phyloP scores from a whole-genome alignment of 1,284 basidiomycete genomes.

The Exobasidium cylindrosporum region DNA sequence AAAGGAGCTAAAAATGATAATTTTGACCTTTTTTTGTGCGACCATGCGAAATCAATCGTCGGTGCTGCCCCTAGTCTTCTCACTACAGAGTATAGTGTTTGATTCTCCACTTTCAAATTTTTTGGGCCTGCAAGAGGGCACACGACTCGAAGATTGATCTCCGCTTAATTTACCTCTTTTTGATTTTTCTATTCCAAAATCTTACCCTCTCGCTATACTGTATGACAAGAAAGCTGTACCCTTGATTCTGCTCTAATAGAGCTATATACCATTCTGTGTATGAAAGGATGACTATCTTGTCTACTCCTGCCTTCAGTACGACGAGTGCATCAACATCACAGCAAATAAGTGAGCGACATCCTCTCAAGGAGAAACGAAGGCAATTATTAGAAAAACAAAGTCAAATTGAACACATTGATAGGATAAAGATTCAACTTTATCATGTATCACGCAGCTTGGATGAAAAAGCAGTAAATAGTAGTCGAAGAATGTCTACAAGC shows the following conservation, averaged over 20 bases:
- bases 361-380: not conserved
- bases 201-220: too few relatives aligned
- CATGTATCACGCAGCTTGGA: not conserved
- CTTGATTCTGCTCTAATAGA: too few relatives aligned
- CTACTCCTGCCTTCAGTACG: not conserved
- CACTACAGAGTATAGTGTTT: too few relatives aligned
- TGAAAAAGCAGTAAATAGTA: not conserved
- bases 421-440: not conserved
- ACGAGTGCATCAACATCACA: not conserved
- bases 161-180: not conserved
- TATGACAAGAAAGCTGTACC: too few relatives aligned
- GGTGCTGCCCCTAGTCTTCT: too few relatives aligned
- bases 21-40: too few relatives aligned
- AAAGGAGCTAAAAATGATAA: too few relatives aligned
- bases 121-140: too few relatives aligned
- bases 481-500: not conserved
- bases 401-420: not conserved
- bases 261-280: not conserved
- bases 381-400: not conserved
- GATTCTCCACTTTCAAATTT: too few relatives aligned
- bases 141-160: too few relatives aligned
- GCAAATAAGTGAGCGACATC: not conserved
- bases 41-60: too few relatives aligned
- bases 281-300: not conserved
- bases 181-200: not conserved